These are phyloP conservation scores for Cercospora sojina DNA, from an alignment of 2,329 filamentous ascomycete genomes.

Conservation along the genomic window DNA sequence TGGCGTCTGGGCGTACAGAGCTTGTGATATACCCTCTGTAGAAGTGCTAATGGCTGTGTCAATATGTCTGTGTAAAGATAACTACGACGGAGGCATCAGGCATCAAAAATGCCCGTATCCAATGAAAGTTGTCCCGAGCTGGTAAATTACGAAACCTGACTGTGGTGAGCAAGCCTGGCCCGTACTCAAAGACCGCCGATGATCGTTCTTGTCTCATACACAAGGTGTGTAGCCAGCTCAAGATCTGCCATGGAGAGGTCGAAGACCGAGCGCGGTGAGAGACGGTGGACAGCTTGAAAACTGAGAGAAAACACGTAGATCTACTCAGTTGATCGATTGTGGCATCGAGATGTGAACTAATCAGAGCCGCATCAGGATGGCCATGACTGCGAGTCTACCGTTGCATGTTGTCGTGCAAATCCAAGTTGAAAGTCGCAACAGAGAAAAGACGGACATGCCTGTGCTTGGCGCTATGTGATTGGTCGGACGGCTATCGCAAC, in stretches of 20 bases:
- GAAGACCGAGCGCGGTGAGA: conserved; percentile 37
- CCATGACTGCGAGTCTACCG: neutral
- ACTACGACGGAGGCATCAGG: neutral
- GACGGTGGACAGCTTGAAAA: conserved; percentile 17
- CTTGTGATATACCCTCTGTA: conserved; percentile 16
- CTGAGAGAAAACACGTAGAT: neutral
- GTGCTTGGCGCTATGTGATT: neutral
- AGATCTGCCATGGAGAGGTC: conserved; percentile 29
- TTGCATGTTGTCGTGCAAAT: neutral
- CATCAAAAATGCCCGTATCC: neutral
- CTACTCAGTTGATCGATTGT: neutral
- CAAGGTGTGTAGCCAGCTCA: conserved; percentile 32
- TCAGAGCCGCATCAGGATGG: neutral
- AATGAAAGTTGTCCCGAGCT: conserved; percentile 28
- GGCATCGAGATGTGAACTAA: neutral
- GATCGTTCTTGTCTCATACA: conserved; percentile 32
- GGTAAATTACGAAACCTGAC: conserved; percentile 35
- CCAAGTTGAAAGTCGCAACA: neutral
- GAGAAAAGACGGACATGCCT: neutral
- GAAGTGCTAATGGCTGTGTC: conserved; percentile 4
- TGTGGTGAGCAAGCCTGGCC: conserved; percentile 22
- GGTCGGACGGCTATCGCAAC: neutral
- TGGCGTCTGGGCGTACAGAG: conserved; percentile 8
- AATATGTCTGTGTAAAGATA: neutral
- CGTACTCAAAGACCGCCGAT: conserved; percentile 38